Evolutionary conservation across 257 asterid species (phyloP).

Genomic region (Catharanthus roseus): DNA sequence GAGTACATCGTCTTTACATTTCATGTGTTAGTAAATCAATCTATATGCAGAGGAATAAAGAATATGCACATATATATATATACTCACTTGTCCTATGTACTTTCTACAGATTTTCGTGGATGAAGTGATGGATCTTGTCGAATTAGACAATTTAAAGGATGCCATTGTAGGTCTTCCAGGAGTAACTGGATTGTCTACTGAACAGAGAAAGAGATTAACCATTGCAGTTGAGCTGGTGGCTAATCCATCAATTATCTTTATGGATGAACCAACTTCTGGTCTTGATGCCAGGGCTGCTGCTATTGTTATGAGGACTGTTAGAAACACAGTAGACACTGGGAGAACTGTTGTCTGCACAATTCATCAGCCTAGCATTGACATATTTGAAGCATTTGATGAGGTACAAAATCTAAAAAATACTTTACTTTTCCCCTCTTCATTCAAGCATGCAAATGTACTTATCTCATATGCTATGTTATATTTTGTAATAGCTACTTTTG

Average conservation of each 20-base stretch:
- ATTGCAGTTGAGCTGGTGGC: conserved; percentile 69
- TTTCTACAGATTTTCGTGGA: conserved; percentile 42
- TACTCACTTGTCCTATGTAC: background rate
- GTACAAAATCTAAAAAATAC: conserved; percentile 27
- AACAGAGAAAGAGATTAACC: conserved; percentile 61
- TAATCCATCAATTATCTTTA: conserved; percentile 65
- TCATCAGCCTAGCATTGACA: conserved; percentile 68
- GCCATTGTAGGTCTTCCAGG: conserved; percentile 63
- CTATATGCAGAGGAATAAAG: background rate
- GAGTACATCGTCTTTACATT: background rate
- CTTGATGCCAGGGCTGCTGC: conserved; percentile 77
- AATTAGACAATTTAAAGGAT: conserved; percentile 44
- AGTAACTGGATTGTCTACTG: conserved; percentile 54
- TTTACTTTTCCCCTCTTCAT: background rate
- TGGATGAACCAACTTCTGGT: conserved; percentile 78
- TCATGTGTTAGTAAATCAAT: no score
- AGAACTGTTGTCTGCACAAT: conserved; percentile 70
- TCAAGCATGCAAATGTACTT: background rate
- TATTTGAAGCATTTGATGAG: conserved; percentile 70
- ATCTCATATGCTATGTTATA: background rate
- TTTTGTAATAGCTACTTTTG: conserved; percentile 46
- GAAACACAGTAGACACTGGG: conserved; percentile 75
- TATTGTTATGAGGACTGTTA: conserved; percentile 64
- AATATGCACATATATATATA: background rate
- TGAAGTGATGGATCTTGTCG: conserved; percentile 61